Evolutionary conservation across 257 asterid species (phyloP), one percentile per base, ranked within the genome.

Genomic region (Nicotiana undulata): DNA sequence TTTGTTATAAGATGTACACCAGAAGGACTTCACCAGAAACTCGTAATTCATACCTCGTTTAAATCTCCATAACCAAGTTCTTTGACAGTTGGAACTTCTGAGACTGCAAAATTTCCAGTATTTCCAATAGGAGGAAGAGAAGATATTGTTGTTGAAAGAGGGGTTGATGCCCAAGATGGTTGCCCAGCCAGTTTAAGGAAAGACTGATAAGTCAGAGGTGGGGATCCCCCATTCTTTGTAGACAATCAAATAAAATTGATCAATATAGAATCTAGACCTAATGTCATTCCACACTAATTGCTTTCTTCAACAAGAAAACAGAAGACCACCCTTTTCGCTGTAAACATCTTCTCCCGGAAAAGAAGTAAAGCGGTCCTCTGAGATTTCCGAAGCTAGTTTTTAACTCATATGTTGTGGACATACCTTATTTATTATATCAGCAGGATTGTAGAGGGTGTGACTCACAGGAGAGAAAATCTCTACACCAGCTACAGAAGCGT

Each of bases 381-480:
- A 66, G 44, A 55, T 49, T 26, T 28, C 15, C 11, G 11, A 51
- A 46, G 56, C 65, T 37, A 80, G 34, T 44, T 66, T 16, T 44
- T 20, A 65, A 68, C 29, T 68, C 60, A 70, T 17, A 2, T 26
- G 52, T 18, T 46, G 76, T 24, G 24, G 6, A 63, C 75, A 24
- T 83, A 92, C 99, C 97, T 95, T 95, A 77, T 80, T 80, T 81
- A 93, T 88, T 64, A 95, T 88, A 81, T 93, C 97, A 29, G 94
- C 92, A 85, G 99, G 99, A 86, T 89, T 77, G 86, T 92, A 95
- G 58, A 95, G 89, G 40, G 99, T 93, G 83, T 95, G 98, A 77
- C 99, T 93, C 85, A 93, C 97, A 3, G 99, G 96, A 81, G 97
- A 89, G 85, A 91, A 92, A 52, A 90, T 82, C 86, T 95, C 97